Base-by-base conservation (phyloP, 768 basidiomycete genomes). In the Phylloporus arenicola region DNA sequence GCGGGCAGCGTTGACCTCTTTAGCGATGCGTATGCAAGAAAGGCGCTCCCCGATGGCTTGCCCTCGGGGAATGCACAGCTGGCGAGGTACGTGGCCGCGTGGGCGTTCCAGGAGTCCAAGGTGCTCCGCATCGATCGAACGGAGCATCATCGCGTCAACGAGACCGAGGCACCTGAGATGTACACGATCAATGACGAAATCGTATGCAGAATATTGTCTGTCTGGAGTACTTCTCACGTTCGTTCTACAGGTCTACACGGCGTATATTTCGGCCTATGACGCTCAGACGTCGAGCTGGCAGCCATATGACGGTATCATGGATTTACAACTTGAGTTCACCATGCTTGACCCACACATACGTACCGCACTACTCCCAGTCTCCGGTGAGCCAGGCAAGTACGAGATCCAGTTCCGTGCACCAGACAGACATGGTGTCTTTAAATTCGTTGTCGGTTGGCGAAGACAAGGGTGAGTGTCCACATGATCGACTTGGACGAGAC, bases 281-380 rank as follows among this genome's bases (percentile, higher is more conserved):
- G 66, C 82, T 19, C 64, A 64, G 50, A 75, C 73, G 6, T 70
- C 72, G 9, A 65, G 64, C 12, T 97, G 92, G 92, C 71, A 72
- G 45, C 85, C 91, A 0, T 84, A 83, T 64, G 82, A 84, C 12
- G 79, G 76, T 29, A 67, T 92, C 45, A 66, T 71, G 11, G 96
- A 98, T 64, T 64, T 98, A 25, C 95, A 97, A 60, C 76, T 98
- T 45, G 94, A 95, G 59, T 97, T 98, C 65, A 95, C 92, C 19
- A 99, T 99, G 96, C 82, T 99, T 35, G 96, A 99, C 67, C 96
- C 96, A 1, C 93, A 96, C 68, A 73, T 98, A 52, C 90, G 96
- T 31, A 91, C 84, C 13, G 71, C 86, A 7, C 76, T 99, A 10
- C 73, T 68, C 11, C 76, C 86, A 11, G 79, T 82, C 9, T 47